These are phyloP conservation scores for Pichia exigua DNA, from an alignment of 805 yeast genomes.

Conservation along the genomic window DNA sequence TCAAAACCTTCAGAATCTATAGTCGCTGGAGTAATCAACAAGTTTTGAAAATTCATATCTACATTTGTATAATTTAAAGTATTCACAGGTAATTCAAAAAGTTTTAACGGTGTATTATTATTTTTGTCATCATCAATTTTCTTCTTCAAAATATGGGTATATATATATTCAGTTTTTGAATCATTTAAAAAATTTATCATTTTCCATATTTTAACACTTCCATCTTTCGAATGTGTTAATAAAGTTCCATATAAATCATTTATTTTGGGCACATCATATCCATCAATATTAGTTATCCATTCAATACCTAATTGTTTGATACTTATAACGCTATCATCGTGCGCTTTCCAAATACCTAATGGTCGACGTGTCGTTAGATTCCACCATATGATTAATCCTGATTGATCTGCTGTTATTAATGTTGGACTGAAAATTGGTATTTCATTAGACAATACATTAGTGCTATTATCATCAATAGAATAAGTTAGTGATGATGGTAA, in stretches of 20 bases:
- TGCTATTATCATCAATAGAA: not conserved
- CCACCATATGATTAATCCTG: slow-evolving; percentile 64
- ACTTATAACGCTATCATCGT: slow-evolving; percentile 41
- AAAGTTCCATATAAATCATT: slow-evolving; percentile 32
- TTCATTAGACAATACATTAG: not conserved
- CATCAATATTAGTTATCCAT: slow-evolving; percentile 16
- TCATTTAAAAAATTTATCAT: slow-evolving; percentile 16
- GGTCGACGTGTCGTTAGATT: slow-evolving; percentile 50
- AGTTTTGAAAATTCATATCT: slow-evolving; percentile 27
- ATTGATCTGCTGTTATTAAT: slow-evolving; percentile 50
- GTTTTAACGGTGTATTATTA: slow-evolving; percentile 11
- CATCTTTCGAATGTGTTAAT: slow-evolving; percentile 64
- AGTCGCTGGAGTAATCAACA: slow-evolving; percentile 54
- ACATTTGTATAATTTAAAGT: slow-evolving; percentile 65
- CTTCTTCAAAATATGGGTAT: slow-evolving; percentile 14
- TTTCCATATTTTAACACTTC: slow-evolving; percentile 42
- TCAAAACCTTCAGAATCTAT: slow-evolving; percentile 58
- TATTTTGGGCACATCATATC: slow-evolving; percentile 12
- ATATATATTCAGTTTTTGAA: slow-evolving; percentile 5
- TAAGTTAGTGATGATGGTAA: slow-evolving; percentile 7
- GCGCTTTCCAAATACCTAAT: slow-evolving; percentile 51
- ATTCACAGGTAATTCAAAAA: slow-evolving; percentile 58
- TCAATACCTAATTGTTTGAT: slow-evolving; percentile 36
- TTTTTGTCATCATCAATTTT: slow-evolving; percentile 1
- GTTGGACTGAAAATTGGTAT: slow-evolving; percentile 27